phyloP scores from a whole-genome alignment of 768 basidiomycete species.

The Termitomyces eurrhizus region DNA sequence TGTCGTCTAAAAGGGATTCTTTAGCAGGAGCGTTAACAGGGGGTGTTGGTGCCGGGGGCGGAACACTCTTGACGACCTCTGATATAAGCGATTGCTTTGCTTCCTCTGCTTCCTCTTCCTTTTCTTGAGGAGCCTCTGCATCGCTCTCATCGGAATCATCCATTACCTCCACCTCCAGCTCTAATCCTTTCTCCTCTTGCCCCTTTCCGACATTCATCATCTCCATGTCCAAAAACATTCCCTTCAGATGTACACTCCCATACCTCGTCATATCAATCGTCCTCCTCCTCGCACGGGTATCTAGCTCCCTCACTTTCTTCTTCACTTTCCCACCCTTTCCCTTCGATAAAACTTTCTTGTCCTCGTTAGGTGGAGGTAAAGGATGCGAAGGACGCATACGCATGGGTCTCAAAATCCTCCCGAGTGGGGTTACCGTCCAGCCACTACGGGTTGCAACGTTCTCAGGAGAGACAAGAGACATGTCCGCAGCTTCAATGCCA shows the following conservation, averaged over 20 bases:
- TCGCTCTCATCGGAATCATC: constrained; percentile 4
- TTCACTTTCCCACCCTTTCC: constrained; percentile 25
- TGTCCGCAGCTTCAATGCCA: constrained; percentile 49
- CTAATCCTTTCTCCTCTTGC: constrained; percentile 10
- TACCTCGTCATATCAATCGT: constrained; percentile 73
- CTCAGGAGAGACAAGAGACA: constrained; percentile 59
- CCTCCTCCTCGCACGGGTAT: constrained; percentile 52
- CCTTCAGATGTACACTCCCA: constrained; percentile 68
- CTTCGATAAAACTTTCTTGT: constrained; percentile 13
- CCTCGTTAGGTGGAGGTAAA: constrained; percentile 34
- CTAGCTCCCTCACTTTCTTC: constrained; percentile 47
- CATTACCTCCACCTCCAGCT: constrained; percentile 17
- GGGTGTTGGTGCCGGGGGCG: neutral
- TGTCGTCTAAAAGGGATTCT: constrained; percentile 9
- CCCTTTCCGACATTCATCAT: constrained; percentile 19
- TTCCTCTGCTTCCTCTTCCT: constrained; percentile 14
- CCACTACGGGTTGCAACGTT: constrained; percentile 49
- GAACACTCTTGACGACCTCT: neutral
- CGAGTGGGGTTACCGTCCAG: constrained; percentile 69
- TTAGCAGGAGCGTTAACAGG: neutral
- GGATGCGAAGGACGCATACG: constrained; percentile 70
- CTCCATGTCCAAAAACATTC: constrained; percentile 55
- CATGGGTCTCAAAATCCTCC: constrained; percentile 61
- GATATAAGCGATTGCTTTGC: neutral
- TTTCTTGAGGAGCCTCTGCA: neutral